Conservation (phyloP, 106 monocot species). For the Triglochin maritima region DNA sequence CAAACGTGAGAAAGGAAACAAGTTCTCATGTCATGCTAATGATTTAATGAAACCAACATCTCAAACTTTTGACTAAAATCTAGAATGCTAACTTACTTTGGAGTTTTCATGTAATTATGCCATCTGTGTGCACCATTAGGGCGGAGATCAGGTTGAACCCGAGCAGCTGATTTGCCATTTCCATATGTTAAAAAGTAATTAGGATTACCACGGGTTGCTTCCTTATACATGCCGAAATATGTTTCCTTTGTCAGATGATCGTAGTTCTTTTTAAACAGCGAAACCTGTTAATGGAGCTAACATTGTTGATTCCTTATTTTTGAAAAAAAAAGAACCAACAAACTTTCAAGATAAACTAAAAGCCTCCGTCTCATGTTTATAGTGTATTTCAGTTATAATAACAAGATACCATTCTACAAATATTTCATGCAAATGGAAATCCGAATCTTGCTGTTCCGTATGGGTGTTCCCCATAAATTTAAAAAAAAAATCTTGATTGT, state of each 20-base stretch:
- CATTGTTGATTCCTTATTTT: too few species aligned
- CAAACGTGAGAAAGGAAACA: background rate
- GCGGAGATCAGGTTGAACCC: slow-evolving; percentile 85
- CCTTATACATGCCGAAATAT: slow-evolving; percentile 91
- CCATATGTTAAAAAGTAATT: slow-evolving; percentile 99
- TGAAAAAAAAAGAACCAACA: too few species aligned
- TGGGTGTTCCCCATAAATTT: too few species aligned
- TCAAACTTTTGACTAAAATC: background rate
- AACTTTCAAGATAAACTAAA: too few species aligned
- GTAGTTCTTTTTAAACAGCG: slow-evolving; percentile 98
- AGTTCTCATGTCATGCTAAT: background rate
- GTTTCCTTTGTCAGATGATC: slow-evolving; percentile 93
- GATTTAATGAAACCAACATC: background rate
- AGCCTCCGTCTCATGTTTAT: too few species aligned
- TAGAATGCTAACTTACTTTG: slow-evolving; percentile 45
- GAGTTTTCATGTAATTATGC: slow-evolving; percentile 93
- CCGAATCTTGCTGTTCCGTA: too few species aligned
- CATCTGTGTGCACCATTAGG: slow-evolving; percentile 99
- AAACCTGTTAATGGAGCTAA: slow-evolving; percentile 41
- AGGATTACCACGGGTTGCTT: slow-evolving; percentile 92
- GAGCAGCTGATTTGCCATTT: slow-evolving; percentile 97
- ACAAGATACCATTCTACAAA: too few species aligned
- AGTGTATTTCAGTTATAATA: too few species aligned
- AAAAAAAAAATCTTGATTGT: too few species aligned
- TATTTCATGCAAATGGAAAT: too few species aligned